Conservation (phyloP, 805 yeast genomes). For the Teunomyces gatunensis region DNA sequence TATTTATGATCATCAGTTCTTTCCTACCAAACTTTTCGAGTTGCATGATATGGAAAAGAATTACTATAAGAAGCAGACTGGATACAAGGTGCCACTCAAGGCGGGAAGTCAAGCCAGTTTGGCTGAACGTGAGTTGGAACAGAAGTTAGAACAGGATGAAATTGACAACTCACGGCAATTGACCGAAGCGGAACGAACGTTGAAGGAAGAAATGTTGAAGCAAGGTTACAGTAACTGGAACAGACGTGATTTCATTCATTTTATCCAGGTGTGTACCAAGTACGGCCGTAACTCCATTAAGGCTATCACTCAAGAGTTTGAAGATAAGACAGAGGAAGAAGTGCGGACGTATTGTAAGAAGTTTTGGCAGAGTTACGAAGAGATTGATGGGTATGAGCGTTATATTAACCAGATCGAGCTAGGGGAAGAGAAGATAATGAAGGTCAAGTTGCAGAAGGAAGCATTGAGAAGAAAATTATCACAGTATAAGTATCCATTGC, state of each 20-base stretch:
- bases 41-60: slow-evolving; percentile 80
- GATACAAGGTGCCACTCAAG: slow-evolving; percentile 60
- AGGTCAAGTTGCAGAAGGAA: slow-evolving; percentile 69
- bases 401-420: slow-evolving; percentile 76
- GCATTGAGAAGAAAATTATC: slow-evolving; percentile 73
- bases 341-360: slow-evolving; percentile 71
- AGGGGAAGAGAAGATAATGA: slow-evolving; percentile 82
- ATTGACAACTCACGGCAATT: slow-evolving; percentile 75
- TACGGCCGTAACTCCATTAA: slow-evolving; percentile 75
- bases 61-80: slow-evolving; percentile 66
- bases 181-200: slow-evolving; percentile 74
- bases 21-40: slow-evolving; percentile 70
- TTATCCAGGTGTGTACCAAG: slow-evolving; percentile 69
- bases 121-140: slow-evolving; percentile 38
- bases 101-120: slow-evolving; percentile 46
- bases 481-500: slow-evolving; percentile 70
- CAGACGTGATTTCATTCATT: slow-evolving; percentile 82
- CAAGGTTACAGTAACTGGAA: slow-evolving; percentile 84
- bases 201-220: slow-evolving; percentile 53
- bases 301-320: slow-evolving; percentile 75
- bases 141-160: slow-evolving; percentile 64
- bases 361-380: slow-evolving; percentile 77
- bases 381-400: slow-evolving; percentile 86
- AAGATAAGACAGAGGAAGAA: slow-evolving; percentile 77
- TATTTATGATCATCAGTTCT: slow-evolving; percentile 88